Evolutionary conservation across 2,329 filamentous ascomycete species (phyloP).

Genomic region (Pseudogymnoascus sp.): DNA sequence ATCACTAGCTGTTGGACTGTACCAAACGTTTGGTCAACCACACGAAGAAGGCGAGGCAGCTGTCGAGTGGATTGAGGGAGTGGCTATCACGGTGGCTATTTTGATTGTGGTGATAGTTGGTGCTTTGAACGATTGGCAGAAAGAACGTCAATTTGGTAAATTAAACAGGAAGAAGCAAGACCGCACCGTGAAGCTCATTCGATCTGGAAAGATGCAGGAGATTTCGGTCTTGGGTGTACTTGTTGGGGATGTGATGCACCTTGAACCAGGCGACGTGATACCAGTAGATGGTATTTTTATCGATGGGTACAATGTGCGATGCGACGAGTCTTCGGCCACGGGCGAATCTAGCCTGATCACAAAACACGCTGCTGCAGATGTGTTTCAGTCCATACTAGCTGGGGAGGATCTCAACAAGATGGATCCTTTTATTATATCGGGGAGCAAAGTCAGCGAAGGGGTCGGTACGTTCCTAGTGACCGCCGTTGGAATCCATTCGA

Average conservation of each 20-base stretch:
- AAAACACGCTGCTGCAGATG: conserved; percentile 54
- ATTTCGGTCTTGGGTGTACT: conserved; percentile 60
- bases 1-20: conserved; percentile 62
- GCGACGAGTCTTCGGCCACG: conserved; percentile 66
- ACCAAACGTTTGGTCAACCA: conserved; percentile 50
- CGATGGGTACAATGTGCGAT: conserved; percentile 57
- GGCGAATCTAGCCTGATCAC: conserved; percentile 67
- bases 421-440: conserved; percentile 57
- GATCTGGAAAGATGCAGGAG: conserved; percentile 56
- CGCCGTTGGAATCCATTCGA: conserved; percentile 47
- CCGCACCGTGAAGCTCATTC: conserved; percentile 57
- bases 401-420: conserved; percentile 46
- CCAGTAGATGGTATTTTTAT: conserved; percentile 66
- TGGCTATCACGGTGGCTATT: conserved; percentile 59
- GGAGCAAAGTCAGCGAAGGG: conserved; percentile 47
- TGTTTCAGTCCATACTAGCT: conserved; percentile 47
- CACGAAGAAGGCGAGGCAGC: conserved; percentile 33
- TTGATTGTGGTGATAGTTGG: conserved; percentile 56
- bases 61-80: conserved; percentile 61
- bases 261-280: conserved; percentile 62
- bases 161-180: conserved; percentile 57
- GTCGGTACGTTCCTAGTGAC: conserved; percentile 47
- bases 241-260: conserved; percentile 61
- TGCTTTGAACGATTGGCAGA: conserved; percentile 60
- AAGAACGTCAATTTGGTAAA: conserved; percentile 57